Base-by-base conservation (phyloP, 2,329 filamentous ascomycete species). In the Pseudocercospora vitis region DNA sequence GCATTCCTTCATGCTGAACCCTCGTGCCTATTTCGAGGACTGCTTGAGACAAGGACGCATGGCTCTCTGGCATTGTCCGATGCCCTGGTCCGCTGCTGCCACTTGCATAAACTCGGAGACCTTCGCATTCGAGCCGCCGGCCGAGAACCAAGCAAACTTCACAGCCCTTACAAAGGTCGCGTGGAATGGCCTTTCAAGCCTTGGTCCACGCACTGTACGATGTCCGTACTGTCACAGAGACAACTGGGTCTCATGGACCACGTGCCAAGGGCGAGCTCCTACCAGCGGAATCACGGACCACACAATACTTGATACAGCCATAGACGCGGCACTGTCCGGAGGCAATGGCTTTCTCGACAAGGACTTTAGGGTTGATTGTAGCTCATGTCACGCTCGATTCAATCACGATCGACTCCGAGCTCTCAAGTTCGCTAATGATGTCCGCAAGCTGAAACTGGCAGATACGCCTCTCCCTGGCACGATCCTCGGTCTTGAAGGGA, bases 1-100 rank as follows among this genome's bases (percentile, higher is more conserved):
- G 84, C 88, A 92, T 68, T 75, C 86, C 0, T 88, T 89, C 64
- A 86, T 89, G 81, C 80, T 92, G 2, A 91, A 91, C 61, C 88
- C 88, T 0, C 77, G 85, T 33, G 76, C 74, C n/a, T 91, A 85
- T 65, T 78, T 90, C 3, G 87, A 91, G 63, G 88, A 92, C 66
- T 84, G 83, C 63, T 73, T 90, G 51, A 78, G 86, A 6, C 71
- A 75, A 23, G 82, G 81, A 0, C 74, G 76, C 52, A 73, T 79
- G 23, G 68, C 81, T 2, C 62, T 79, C 3, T 91, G 87, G 85
- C 72, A 74, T 1, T 76, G 78, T 0, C 81, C 82, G 0, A 76
- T 92, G 58, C 88, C 88, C 0, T 91, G 86, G 87, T 64, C 75
- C 11, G 67, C 77, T 0, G 72, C 88, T 39, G 77, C 83, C 51